Evolutionary conservation across 306 rosid species (phyloP), one percentile per base, ranked within the genome.

Genomic region (Begonia fuchsioides): DNA sequence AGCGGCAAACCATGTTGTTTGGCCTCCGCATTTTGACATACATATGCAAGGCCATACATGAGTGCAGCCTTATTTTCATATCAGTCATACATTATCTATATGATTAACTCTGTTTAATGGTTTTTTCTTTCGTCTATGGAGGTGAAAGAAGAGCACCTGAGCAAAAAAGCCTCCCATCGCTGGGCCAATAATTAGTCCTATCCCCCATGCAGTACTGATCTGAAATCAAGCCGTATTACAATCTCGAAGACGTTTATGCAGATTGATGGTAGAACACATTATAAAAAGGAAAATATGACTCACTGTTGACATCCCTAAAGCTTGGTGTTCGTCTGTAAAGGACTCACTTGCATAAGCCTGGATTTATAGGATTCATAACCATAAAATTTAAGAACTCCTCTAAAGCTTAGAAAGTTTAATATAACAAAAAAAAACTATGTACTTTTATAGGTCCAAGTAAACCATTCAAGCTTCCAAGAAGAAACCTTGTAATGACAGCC

Each of bases 391-490:
- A 26, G 8, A 0, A 26, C 7, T 3, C 35, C 35, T 3, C 35
- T 26, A 26, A 26, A 26, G 8, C 45, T 20, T 20, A 20, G 12
- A 41, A 41, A 58, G 13, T 1, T 20, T 2, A 13, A 44, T 19
- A 11, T 47, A 19, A 1, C 1, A 18, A 13, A 49, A n/a, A 1
- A 11, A 19, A 1, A 4, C 7, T n/a, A n/a, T 26, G 7, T 66
- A 87, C 97, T 95, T 84, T 88, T 32, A 84, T 84, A 15, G 93
- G 95, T 62, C 93, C 95, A 61, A 88, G 76, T 46, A 75, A 38
- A 50, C 97, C 97, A 65, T 82, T 81, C 56, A 84, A 75, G 65
- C 71, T 32, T 56, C 97, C 97, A 17, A 84, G 87, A 72, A 84
- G 79, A 76, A 90, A 84, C 58, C 97, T 73, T 17, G 74, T 67